phyloP scores from a whole-genome alignment of 176 grass and related monocot genomes.

The Tillandsia leiboldiana region DNA sequence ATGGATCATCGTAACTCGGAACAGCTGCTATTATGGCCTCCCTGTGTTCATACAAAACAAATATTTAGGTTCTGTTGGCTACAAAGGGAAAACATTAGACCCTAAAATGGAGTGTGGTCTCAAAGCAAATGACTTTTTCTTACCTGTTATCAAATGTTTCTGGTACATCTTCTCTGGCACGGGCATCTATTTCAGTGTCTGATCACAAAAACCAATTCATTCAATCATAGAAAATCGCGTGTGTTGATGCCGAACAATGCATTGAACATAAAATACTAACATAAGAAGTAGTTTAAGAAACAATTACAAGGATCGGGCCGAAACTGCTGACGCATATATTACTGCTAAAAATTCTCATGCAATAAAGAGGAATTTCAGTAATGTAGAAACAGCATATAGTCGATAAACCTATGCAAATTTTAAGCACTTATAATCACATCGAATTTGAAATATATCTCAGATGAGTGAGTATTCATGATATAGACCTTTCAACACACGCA shows the following conservation, averaged over 20 bases:
- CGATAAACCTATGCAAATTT: too few species aligned
- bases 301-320: neutral
- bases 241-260: neutral
- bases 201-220: constrained; percentile 1
- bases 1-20: constrained; percentile 66
- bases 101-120: neutral
- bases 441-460: neutral
- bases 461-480: neutral
- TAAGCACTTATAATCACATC: neutral
- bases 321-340: neutral
- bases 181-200: constrained; percentile 35
- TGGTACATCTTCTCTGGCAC: constrained; percentile 54
- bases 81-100: neutral
- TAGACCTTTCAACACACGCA: neutral
- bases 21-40: constrained; percentile 50
- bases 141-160: constrained; percentile 74
- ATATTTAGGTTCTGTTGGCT: neutral
- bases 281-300: neutral
- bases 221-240: neutral
- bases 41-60: constrained; percentile 28
- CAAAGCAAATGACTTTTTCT: neutral
- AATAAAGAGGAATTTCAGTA: too few species aligned
- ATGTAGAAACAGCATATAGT: too few species aligned
- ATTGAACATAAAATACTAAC: neutral
- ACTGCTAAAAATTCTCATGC: too few species aligned